Conservation (phyloP, 805 yeast genomes). For the Metschnikowia colocasiae region DNA sequence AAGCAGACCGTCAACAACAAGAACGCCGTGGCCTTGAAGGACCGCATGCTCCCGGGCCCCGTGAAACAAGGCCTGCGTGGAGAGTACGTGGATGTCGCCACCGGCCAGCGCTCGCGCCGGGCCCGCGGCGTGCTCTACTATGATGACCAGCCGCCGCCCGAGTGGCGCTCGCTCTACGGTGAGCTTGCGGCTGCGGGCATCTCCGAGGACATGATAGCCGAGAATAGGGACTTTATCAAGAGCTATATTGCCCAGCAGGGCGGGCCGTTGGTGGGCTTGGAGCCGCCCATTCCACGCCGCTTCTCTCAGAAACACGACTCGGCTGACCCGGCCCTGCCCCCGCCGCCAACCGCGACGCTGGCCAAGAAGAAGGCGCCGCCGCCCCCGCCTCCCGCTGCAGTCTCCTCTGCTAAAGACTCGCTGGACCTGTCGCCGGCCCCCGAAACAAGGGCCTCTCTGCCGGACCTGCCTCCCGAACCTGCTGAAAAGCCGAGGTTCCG, state of each 20-base stretch:
- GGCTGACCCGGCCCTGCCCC: neutral
- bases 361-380: conserved; percentile 1
- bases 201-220: conserved; percentile 84
- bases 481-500: conserved; percentile 8
- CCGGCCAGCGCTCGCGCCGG: conserved; percentile 54
- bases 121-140: conserved; percentile 62
- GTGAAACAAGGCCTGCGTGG: conserved; percentile 61
- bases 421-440: conserved; percentile 7
- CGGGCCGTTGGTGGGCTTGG: conserved; percentile 76
- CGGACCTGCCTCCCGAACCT: neutral
- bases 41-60: conserved; percentile 27
- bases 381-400: conserved; percentile 3
- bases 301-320: conserved; percentile 2
- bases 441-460: conserved; percentile 3
- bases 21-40: conserved; percentile 79
- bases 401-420: neutral
- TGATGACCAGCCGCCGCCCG: conserved; percentile 77
- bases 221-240: conserved; percentile 76
- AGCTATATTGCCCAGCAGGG: conserved; percentile 71
- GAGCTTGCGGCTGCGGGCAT: conserved; percentile 78
- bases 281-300: conserved; percentile 74
- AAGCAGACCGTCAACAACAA: conserved; percentile 82
- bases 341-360: neutral
- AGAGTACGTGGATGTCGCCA: conserved; percentile 44
- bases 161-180: conserved; percentile 72